A percentile compares a stretch with the other conserved stretches of the same genome.
Conservation (phyloP, 371 early-diverging fungal genomes). For the Cokeromyces recurvatus region DNA sequence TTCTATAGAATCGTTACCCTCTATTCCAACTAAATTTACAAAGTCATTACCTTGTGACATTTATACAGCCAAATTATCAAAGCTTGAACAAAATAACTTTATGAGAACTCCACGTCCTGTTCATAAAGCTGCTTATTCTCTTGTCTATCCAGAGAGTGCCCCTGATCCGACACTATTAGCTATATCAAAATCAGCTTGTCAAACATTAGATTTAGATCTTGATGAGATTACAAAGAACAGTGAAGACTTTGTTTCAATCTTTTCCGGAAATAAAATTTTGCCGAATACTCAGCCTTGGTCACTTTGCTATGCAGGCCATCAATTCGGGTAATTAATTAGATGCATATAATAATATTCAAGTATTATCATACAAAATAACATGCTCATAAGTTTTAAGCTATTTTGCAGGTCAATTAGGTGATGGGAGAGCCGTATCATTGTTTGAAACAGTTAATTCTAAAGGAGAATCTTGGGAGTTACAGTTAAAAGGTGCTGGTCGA, state of each 20-base stretch:
- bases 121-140: slow-evolving; percentile 54
- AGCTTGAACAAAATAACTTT: slow-evolving; percentile 14
- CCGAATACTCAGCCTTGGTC: slow-evolving; percentile 74
- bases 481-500: slow-evolving; percentile 82
- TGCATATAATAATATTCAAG: not conserved
- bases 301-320: slow-evolving; percentile 84
- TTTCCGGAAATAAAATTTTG: slow-evolving; percentile 40
- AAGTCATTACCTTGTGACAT: slow-evolving; percentile 27
- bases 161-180: slow-evolving; percentile 45
- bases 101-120: slow-evolving; percentile 52
- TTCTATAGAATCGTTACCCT: slow-evolving; percentile 19
- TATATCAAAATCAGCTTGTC: slow-evolving; percentile 31
- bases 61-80: slow-evolving; percentile 17
- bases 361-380: too few relatives aligned
- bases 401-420: slow-evolving; percentile 77
- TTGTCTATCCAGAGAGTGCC: slow-evolving; percentile 50
- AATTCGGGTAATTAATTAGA: slow-evolving; percentile 65
- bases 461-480: slow-evolving; percentile 70
- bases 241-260: slow-evolving; percentile 29
- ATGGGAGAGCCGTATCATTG: slow-evolving; percentile 83
- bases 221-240: slow-evolving; percentile 10
- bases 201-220: slow-evolving; percentile 39
- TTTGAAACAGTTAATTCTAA: slow-evolving; percentile 42
- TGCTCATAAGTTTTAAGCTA: too few relatives aligned
- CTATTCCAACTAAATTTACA: slow-evolving; percentile 30